phyloP scores from a whole-genome alignment of 2,329 filamentous ascomycete genomes.

The Colletotrichum sp. region DNA sequence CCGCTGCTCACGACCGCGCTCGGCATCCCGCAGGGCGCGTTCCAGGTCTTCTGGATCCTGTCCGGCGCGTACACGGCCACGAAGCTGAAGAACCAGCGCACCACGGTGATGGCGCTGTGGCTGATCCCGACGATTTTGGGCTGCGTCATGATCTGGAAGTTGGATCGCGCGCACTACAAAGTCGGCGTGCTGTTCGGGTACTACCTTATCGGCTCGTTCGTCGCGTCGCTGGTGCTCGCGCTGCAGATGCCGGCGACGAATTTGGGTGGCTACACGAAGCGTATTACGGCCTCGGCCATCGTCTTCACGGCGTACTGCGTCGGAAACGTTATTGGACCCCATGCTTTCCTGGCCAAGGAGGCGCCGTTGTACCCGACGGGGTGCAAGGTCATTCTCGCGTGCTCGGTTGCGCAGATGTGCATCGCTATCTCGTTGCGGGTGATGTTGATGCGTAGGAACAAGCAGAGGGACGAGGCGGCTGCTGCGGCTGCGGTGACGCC shows the following conservation, averaged over 20 bases:
- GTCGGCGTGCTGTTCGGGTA: slow-evolving; percentile 56
- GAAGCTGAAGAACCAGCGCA: slow-evolving; percentile 53
- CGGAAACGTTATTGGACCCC: slow-evolving; percentile 52
- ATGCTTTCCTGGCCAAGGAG: slow-evolving; percentile 49
- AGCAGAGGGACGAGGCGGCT: slow-evolving; percentile 37
- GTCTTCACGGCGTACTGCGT: slow-evolving; percentile 50
- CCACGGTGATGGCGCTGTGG: slow-evolving; percentile 56
- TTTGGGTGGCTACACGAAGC: slow-evolving; percentile 52
- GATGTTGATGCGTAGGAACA: slow-evolving; percentile 41
- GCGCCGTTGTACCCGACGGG: slow-evolving; percentile 55
- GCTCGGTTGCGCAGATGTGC: slow-evolving; percentile 45
- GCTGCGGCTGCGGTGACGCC: slow-evolving; percentile 9
- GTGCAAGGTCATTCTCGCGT: slow-evolving; percentile 54
- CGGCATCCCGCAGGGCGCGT: slow-evolving; percentile 59
- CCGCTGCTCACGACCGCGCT: slow-evolving; percentile 49
- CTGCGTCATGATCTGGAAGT: slow-evolving; percentile 53
- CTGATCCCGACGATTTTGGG: slow-evolving; percentile 57
- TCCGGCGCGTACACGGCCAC: slow-evolving; percentile 57
- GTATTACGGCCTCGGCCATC: slow-evolving; percentile 48
- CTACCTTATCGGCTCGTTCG: slow-evolving; percentile 54
- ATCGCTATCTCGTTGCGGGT: slow-evolving; percentile 38
- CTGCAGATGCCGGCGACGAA: slow-evolving; percentile 57
- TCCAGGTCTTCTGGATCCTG: slow-evolving; percentile 59
- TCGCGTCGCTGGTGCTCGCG: slow-evolving; percentile 56
- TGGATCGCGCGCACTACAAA: slow-evolving; percentile 42